phyloP scores from a whole-genome alignment of 2,329 filamentous ascomycete species.

The Bertia moriformis region DNA sequence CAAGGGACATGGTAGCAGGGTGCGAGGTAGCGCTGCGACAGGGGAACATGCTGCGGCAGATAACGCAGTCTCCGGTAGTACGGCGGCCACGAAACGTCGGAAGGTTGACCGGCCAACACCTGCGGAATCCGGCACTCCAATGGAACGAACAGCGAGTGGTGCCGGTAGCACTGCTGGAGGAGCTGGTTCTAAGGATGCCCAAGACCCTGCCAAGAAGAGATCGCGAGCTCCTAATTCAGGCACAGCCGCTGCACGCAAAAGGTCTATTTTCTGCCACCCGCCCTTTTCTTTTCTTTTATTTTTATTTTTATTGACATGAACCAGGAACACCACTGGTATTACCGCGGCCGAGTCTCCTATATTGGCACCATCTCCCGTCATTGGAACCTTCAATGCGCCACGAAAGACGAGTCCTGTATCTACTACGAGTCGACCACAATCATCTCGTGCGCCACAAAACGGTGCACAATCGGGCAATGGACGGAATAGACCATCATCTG shows the following conservation, averaged over 20 bases:
- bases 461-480: neutral
- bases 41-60: neutral
- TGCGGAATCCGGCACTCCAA: neutral
- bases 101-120: neutral
- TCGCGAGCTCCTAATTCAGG: conserved; percentile 23
- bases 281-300: neutral
- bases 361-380: conserved; percentile 36
- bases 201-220: conserved; percentile 32
- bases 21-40: conserved; percentile 12
- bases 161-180: neutral
- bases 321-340: conserved; percentile 22
- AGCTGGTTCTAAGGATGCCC: conserved; percentile 20
- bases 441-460: neutral
- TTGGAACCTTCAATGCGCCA: conserved; percentile 23
- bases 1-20: conserved; percentile 21
- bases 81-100: conserved; percentile 8
- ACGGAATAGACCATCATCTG: neutral
- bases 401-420: neutral
- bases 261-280: conserved; percentile 14
- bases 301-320: neutral
- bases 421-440: neutral
- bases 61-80: conserved; percentile 21
- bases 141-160: neutral
- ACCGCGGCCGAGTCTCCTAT: conserved; percentile 31
- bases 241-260: conserved; percentile 29